phyloP scores from a whole-genome alignment of 2,329 filamentous ascomycete species.

The Pseudogymnoascus sp. region DNA sequence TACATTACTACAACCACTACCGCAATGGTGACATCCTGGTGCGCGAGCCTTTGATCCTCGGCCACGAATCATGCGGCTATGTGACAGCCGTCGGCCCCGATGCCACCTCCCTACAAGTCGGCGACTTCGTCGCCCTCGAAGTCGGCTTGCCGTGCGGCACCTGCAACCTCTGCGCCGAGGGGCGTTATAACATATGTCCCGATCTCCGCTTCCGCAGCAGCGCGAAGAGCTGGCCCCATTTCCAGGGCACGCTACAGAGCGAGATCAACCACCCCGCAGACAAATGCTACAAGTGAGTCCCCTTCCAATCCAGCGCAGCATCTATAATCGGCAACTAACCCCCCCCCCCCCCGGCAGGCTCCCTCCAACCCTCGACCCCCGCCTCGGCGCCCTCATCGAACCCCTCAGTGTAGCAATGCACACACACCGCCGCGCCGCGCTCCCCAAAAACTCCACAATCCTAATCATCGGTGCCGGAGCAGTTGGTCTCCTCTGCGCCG shows the following conservation, averaged over 20 bases:
- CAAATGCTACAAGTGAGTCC: slow-evolving; percentile 67
- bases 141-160: slow-evolving; percentile 78
- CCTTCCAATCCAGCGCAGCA: not conserved
- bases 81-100: slow-evolving; percentile 60
- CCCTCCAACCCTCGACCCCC: slow-evolving; percentile 63
- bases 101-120: slow-evolving; percentile 54
- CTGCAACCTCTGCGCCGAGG: slow-evolving; percentile 69
- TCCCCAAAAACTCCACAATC: slow-evolving; percentile 66
- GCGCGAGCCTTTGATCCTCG: slow-evolving; percentile 55
- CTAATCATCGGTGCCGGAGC: slow-evolving; percentile 83
- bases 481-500: slow-evolving; percentile 78
- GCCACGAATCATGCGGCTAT: slow-evolving; percentile 70
- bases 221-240: slow-evolving; percentile 49
- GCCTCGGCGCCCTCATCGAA: slow-evolving; percentile 87
- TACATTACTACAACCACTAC: slow-evolving; percentile 61
- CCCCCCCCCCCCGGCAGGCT: slow-evolving; percentile 33
- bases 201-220: slow-evolving; percentile 89
- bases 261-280: slow-evolving; percentile 80
- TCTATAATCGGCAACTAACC: not conserved
- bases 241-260: slow-evolving; percentile 79
- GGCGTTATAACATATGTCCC: slow-evolving; percentile 82
- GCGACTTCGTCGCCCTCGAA: slow-evolving; percentile 87
- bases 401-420: slow-evolving; percentile 81
- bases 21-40: slow-evolving; percentile 60
- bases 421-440: slow-evolving; percentile 63